Percentiles rank a stretch among this genome's conserved stretches.
These are phyloP conservation scores for Fusarium sp. DNA, from an alignment of 2,329 filamentous ascomycete species.

Conservation along the genomic window DNA sequence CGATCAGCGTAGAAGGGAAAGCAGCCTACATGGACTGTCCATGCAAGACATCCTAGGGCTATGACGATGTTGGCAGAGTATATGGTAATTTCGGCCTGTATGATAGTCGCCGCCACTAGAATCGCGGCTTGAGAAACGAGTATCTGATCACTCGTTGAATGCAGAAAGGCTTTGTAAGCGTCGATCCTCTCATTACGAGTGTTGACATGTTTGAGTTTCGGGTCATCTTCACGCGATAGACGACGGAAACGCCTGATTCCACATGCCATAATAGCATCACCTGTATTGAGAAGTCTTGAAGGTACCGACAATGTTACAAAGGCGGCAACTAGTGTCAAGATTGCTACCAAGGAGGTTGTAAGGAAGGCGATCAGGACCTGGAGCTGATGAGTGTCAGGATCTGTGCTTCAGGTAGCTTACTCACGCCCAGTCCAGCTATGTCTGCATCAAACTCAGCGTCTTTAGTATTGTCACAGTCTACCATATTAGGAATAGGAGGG, in stretches of 20 bases:
- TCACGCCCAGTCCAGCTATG: slow-evolving; percentile 9
- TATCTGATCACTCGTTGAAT: slow-evolving; percentile 5
- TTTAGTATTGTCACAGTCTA: not conserved
- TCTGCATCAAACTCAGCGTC: slow-evolving; percentile 1
- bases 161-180: slow-evolving; percentile 2
- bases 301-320: not conserved
- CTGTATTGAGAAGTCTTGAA: not conserved
- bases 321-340: not conserved
- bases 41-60: not conserved
- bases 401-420: accelerated
- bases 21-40: not conserved
- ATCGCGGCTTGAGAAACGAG: not conserved
- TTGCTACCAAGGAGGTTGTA: not conserved
- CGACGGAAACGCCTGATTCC: accelerated
- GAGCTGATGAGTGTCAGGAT: accelerated
- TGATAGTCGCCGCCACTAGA: not conserved
- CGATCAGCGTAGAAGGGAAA: slow-evolving; percentile 1
- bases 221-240: accelerated
- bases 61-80: slow-evolving; percentile 9
- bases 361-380: slow-evolving; percentile 7
- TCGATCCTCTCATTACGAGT: not conserved
- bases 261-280: not conserved
- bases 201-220: not conserved
- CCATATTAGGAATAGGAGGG: not conserved
- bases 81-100: not conserved